These are phyloP conservation scores for Phytopythium sindhum DNA, from an alignment of 352 stramenopile genomes.

Conservation along the genomic window DNA sequence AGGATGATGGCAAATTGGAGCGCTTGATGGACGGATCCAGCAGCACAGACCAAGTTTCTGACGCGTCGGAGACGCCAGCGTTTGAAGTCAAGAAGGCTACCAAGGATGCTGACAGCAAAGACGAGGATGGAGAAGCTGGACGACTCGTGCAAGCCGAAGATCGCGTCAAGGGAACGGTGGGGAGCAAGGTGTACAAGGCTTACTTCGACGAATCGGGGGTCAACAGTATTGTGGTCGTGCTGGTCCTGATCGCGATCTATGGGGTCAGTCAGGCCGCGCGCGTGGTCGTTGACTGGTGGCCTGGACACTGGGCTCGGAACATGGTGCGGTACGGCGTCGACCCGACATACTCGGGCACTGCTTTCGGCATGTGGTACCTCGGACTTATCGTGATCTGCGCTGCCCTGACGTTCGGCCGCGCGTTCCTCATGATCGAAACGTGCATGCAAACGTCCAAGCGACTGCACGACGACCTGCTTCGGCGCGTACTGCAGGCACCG, in stretches of 20 bases:
- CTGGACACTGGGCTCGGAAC: slow-evolving; percentile 29
- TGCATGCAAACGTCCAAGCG: slow-evolving; percentile 23
- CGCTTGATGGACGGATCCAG: neutral
- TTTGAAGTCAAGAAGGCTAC: neutral
- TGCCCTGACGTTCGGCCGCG: slow-evolving; percentile 15
- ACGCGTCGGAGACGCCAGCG: neutral
- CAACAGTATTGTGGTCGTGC: slow-evolving; percentile 13
- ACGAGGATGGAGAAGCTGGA: slow-evolving; percentile 1
- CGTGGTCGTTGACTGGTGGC: slow-evolving; percentile 32
- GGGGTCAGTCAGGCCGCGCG: slow-evolving; percentile 16
- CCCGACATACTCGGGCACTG: slow-evolving; percentile 31
- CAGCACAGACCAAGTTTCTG: neutral
- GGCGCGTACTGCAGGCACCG: slow-evolving; percentile 35
- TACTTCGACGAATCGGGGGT: slow-evolving; percentile 34
- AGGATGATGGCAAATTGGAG: neutral
- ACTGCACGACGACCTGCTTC: slow-evolving; percentile 36
- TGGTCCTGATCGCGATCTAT: slow-evolving; percentile 11
- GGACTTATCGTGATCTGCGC: slow-evolving; percentile 23
- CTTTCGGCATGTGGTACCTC: slow-evolving; percentile 32
- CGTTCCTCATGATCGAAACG: slow-evolving; percentile 23
- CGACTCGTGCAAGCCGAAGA: slow-evolving; percentile 24
- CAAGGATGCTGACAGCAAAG: neutral
- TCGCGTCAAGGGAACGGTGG: slow-evolving; percentile 24
- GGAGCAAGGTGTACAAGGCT: slow-evolving; percentile 14
- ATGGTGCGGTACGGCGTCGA: slow-evolving; percentile 22